Evolutionary conservation across 2,329 filamentous ascomycete species (phyloP).

Genomic region (Trichoderma guizhouense): DNA sequence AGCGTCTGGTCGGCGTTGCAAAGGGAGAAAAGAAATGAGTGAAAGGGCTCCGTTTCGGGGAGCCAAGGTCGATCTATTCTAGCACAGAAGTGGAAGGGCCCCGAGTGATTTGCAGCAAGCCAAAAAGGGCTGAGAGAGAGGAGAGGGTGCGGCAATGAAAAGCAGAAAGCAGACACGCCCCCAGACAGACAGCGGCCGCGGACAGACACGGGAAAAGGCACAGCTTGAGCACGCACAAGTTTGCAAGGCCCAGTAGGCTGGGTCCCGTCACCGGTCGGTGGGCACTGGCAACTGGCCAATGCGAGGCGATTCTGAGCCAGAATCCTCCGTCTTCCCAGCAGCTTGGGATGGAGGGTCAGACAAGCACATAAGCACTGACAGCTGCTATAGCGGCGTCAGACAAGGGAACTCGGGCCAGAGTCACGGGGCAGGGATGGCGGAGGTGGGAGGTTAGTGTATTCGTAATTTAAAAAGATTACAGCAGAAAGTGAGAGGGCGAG

Average conservation of each 20-base stretch:
- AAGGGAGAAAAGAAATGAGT: not conserved
- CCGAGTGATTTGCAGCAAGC: conserved; percentile 9
- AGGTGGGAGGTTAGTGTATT: not conserved
- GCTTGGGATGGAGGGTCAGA: conserved; percentile 19
- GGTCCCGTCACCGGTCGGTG: conserved; percentile 6
- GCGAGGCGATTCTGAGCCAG: not conserved
- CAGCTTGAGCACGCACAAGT: not conserved
- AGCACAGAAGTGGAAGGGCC: conserved; percentile 6
- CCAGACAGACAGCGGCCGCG: not conserved
- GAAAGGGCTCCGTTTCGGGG: not conserved
- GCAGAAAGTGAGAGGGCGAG: not conserved
- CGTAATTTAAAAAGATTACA: not conserved
- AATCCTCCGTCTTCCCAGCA: conserved; percentile 12
- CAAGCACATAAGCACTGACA: conserved; percentile 13
- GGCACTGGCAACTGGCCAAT: conserved; percentile 12
- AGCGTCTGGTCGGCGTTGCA: not conserved
- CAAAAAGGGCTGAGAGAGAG: not conserved
- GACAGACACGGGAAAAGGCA: not conserved
- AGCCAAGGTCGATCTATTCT: conserved; percentile 9
- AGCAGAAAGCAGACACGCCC: not conserved
- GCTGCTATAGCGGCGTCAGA: conserved; percentile 10
- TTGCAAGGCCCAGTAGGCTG: conserved; percentile 11
- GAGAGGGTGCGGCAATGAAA: not conserved
- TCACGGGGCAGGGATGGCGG: not conserved
- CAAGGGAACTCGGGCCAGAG: conserved; percentile 5